A percentile compares a stretch with the other conserved stretches of the same genome.
Evolutionary conservation across 306 rosid species (phyloP).

Genomic region (Castanea sativa): DNA sequence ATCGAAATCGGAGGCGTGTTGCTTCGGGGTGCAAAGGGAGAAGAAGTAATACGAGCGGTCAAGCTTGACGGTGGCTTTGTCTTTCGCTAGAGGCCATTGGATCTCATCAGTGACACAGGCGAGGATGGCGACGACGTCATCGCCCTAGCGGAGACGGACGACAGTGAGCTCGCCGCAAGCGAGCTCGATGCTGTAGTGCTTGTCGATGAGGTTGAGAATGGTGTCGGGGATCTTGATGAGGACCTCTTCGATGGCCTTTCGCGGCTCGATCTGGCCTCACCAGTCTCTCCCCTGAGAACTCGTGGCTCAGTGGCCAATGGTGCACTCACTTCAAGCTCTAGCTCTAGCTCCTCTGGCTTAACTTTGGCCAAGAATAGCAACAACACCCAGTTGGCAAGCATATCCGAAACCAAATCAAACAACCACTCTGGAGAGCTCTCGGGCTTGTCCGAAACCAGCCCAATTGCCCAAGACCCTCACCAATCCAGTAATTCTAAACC

Average conservation of each 20-base stretch:
- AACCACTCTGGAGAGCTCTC: too few species aligned
- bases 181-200: conserved; percentile 77
- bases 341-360: too few species aligned
- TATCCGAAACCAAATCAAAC: too few species aligned
- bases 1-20: conserved; percentile 11
- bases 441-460: too few species aligned
- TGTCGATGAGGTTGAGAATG: conserved; percentile 71
- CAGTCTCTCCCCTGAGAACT: too few species aligned
- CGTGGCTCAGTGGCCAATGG: too few species aligned
- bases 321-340: too few species aligned
- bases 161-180: conserved; percentile 72
- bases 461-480: too few species aligned
- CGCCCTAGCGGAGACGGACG: conserved; percentile 55
- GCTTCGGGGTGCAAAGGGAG: conserved; percentile 54
- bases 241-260: conserved; percentile 42
- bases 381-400: too few species aligned
- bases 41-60: conserved; percentile 88
- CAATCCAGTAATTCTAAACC: conserved; percentile 9
- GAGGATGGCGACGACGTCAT: conserved; percentile 49
- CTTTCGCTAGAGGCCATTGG: conserved; percentile 83
- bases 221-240: conserved; percentile 72
- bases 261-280: conserved; percentile 25
- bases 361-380: too few species aligned
- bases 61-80: conserved; percentile 63
- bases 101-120: conserved; percentile 65